Percentiles rank a stretch among this genome's conserved stretches.
Evolutionary conservation across 768 basidiomycete genomes (phyloP).

Genomic region (Lactifluus pinguis): DNA sequence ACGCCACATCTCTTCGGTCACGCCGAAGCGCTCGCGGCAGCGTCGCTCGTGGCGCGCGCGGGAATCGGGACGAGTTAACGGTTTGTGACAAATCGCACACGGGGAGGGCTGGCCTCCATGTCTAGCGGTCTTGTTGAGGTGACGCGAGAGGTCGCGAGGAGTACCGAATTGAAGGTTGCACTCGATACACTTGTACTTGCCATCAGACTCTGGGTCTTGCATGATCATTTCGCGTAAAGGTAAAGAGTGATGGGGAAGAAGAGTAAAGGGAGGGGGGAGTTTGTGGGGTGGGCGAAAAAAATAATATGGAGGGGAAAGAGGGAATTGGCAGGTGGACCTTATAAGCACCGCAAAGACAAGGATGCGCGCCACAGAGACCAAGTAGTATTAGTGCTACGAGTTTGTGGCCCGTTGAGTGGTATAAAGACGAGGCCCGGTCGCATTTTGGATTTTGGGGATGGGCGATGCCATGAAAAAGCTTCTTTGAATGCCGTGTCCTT

Average conservation of each 20-base stretch:
- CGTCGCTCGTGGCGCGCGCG: conserved; percentile 16
- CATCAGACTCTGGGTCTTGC: conserved; percentile 5
- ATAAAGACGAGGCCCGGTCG: not conserved
- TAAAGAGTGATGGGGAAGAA: not conserved
- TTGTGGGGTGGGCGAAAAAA: not conserved
- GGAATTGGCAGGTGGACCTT: conserved; percentile 7
- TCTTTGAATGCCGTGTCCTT: conserved; percentile 9
- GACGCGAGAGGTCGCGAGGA: conserved; percentile 13
- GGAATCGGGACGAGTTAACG: conserved; percentile 13
- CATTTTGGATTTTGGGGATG: not conserved
- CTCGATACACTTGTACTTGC: conserved; percentile 13
- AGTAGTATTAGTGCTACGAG: not conserved
- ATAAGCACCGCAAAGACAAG: conserved; percentile 14
- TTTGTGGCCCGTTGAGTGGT: conserved; percentile 9
- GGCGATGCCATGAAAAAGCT: not conserved
- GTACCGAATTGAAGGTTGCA: conserved; percentile 18
- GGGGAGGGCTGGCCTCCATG: conserved; percentile 14
- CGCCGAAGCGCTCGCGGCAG: conserved; percentile 18
- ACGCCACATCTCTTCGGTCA: conserved; percentile 18
- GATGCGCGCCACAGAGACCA: conserved; percentile 13
- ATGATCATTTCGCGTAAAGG: conserved; percentile 3
- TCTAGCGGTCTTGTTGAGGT: conserved; percentile 13
- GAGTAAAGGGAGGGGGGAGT: not conserved
- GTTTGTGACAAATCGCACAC: conserved; percentile 15
- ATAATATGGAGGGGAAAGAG: not conserved